Conservation (phyloP, 176 grass and related monocot genomes). For the Paspalum vaginatum region DNA sequence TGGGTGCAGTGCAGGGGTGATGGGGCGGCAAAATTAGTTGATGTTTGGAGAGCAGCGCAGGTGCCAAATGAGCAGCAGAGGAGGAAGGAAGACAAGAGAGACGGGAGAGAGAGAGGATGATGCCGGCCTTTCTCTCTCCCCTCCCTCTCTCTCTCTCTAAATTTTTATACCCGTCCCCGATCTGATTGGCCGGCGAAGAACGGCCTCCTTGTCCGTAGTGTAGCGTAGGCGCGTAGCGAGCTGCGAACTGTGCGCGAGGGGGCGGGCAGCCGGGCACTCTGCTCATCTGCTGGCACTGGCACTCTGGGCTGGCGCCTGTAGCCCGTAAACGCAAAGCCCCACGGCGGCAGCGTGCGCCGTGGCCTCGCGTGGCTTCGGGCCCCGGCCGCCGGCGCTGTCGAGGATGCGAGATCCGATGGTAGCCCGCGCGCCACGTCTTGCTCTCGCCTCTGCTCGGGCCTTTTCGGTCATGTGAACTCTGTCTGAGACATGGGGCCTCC, state of each 20-base stretch:
- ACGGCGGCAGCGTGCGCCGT: neutral
- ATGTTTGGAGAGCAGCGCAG: constrained; percentile 31
- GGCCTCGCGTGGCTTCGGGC: neutral
- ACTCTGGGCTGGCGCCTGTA: neutral
- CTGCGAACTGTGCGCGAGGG: neutral
- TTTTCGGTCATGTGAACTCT: too few species aligned
- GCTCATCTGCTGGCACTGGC: too few species aligned
- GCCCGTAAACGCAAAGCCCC: neutral
- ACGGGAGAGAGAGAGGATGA: constrained; percentile 17
- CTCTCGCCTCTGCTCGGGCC: neutral
- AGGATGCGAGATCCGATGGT: neutral
- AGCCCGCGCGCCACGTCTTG: neutral
- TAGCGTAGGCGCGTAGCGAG: constrained; percentile 36
- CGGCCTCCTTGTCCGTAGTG: constrained; percentile 32
- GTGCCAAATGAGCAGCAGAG: constrained; percentile 54
- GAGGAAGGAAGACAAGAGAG: constrained; percentile 8
- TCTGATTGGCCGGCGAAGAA: constrained; percentile 49
- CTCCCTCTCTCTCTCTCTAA: neutral
- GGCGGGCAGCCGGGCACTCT: too few species aligned
- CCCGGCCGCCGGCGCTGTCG: neutral
- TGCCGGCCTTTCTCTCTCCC: constrained; percentile 30
- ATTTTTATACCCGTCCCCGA: neutral
- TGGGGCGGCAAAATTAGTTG: constrained; percentile 40
- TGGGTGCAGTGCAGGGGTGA: neutral
- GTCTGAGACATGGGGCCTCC: too few species aligned